Base-by-base conservation (phyloP, 768 basidiomycete genomes). In the Phlebiopsis gigantea region DNA sequence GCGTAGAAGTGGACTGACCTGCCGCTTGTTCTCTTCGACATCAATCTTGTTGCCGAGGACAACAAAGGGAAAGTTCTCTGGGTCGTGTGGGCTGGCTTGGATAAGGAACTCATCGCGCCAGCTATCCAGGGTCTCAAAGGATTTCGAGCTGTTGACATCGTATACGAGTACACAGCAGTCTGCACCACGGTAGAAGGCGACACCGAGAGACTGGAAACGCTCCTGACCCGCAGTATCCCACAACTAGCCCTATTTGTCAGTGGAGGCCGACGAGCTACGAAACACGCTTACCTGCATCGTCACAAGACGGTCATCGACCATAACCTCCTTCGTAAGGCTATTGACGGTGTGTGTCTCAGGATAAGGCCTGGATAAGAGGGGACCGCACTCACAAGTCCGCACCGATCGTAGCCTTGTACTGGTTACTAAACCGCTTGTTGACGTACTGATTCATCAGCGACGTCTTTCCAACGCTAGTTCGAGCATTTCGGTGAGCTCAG, bases 371-470 rank as follows among this genome's bases (percentile, higher is more conserved):
- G 55, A 62, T 63, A 49, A 65, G 69, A 69, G 62, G 57, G 45
- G 54, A 44, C 62, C 57, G n/a, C 34, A 22, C 26, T 46, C 74
- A 93, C 91, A 95, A 95, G 81, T 95, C 93, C 58, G 93, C 93
- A 57, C 93, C 93, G 69, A 96, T 96, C 60, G 97, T 98, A 17
- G 97, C 97, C 77, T 98, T 98, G 83, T 99, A 99, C 76, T 98
- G 96, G 76, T 95, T 97, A 72, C 90, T 93, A 75, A 98, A 99
- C 60, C 97, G 89, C 74, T 98, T 98, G 84, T 98, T 98, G 62
- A 99, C 97, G 77, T 97, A 98, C 76, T 99, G 97, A 78, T 98
- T 98, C 97, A 99, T 99, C 66, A 99, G 88, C 26, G 96, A 98
- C 42, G 97, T 98, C 88, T 98, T 98, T 43, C 95, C 96, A 71